Percentiles rank a stretch among this genome's conserved stretches.
These are phyloP conservation scores for Didymella glomerata DNA, from an alignment of 2,329 filamentous ascomycete genomes.

Conservation along the genomic window DNA sequence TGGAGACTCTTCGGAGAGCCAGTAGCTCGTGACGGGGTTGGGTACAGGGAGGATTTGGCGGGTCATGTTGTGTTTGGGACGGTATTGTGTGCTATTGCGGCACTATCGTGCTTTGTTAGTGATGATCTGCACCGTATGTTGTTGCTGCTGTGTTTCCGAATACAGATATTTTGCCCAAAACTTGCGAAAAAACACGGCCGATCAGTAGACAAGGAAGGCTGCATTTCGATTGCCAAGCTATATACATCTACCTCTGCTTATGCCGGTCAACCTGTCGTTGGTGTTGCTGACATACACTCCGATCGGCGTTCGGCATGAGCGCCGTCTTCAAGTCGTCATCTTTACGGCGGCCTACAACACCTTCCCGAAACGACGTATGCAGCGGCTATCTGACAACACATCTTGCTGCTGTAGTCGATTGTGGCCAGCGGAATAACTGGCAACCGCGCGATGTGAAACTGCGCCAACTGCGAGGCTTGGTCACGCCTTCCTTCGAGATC, in stretches of 20 bases:
- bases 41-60: conserved; percentile 41
- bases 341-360: conserved; percentile 12
- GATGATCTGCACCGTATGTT: neutral
- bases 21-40: conserved; percentile 48
- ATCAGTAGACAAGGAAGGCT: neutral
- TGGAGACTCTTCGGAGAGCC: conserved; percentile 45
- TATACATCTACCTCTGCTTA: neutral
- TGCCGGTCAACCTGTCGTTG: neutral
- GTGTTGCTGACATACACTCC: conserved; percentile 7
- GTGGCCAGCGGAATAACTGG: neutral
- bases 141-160: neutral
- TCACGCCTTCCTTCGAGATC: neutral
- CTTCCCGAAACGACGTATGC: conserved; percentile 17
- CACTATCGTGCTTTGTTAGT: neutral
- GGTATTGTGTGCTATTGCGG: neutral
- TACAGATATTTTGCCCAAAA: neutral
- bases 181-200: neutral
- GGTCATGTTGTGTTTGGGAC: neutral
- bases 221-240: neutral
- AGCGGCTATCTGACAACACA: conserved; percentile 16
- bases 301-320: conserved; percentile 22
- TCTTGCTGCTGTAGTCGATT: neutral
- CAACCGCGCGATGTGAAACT: neutral
- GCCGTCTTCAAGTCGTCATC: conserved; percentile 2
- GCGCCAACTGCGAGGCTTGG: neutral